Evolutionary conservation across 2,329 filamentous ascomycete genomes (phyloP).

Genomic region (Eutypella sp.): DNA sequence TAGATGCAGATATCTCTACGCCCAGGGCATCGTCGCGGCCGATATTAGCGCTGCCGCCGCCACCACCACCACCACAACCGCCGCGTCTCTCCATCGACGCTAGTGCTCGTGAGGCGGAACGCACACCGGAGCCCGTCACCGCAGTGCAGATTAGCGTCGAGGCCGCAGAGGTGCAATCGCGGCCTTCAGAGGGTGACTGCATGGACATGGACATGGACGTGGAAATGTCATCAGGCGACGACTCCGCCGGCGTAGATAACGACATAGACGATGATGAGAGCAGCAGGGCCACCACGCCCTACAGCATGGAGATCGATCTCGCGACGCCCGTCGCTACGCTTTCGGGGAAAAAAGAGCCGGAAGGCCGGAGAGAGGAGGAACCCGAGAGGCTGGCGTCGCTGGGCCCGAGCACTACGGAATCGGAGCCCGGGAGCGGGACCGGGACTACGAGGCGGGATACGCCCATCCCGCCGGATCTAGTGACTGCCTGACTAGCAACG

Average conservation of each 20-base stretch:
- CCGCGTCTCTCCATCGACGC: neutral
- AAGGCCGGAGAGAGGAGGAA: slow-evolving; percentile 8
- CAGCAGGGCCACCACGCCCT: slow-evolving; percentile 26
- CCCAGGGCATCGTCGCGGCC: slow-evolving; percentile 9
- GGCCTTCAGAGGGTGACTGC: slow-evolving; percentile 7
- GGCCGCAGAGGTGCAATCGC: slow-evolving; percentile 26
- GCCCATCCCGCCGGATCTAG: slow-evolving; percentile 29
- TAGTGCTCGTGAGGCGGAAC: slow-evolving; percentile 2
- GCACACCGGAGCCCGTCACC: slow-evolving; percentile 15
- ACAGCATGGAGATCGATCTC: slow-evolving; percentile 28
- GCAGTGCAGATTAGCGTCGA: slow-evolving; percentile 32
- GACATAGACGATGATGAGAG: slow-evolving; percentile 32
- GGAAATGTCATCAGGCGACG: slow-evolving; percentile 49
- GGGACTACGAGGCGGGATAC: slow-evolving; percentile 24
- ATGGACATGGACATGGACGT: slow-evolving; percentile 42
- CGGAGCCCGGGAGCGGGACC: slow-evolving; percentile 16
- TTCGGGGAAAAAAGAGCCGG: neutral
- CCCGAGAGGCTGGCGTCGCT: slow-evolving; percentile 19
- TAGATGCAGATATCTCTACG: no score
- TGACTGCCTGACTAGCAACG: slow-evolving; percentile 3
- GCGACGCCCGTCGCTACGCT: slow-evolving; percentile 33
- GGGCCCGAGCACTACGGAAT: slow-evolving; percentile 23
- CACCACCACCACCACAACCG: neutral
- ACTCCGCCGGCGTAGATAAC: neutral
- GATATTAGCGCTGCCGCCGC: slow-evolving; percentile 6